Percentiles rank a stretch among this genome's conserved stretches.
Conservation (phyloP, 2,329 filamentous ascomycete genomes). For the Paecilomyces dactylethromorphus region DNA sequence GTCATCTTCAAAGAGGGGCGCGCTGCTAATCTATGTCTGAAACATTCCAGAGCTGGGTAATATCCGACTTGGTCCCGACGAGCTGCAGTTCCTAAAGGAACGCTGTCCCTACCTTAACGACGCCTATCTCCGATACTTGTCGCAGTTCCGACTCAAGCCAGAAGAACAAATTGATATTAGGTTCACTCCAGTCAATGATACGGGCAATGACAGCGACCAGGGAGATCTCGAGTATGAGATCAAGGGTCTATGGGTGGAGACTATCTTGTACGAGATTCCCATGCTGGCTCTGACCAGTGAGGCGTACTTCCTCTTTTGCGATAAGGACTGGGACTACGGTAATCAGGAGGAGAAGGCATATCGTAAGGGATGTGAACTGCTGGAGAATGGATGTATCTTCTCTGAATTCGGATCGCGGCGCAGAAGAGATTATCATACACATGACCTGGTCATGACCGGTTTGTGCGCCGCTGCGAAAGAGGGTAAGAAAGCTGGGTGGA, state of each 20-base stretch:
- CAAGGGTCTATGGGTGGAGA: slow-evolving; percentile 83
- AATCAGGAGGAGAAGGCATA: slow-evolving; percentile 81
- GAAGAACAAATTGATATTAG: slow-evolving; percentile 68
- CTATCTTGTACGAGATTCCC: slow-evolving; percentile 96
- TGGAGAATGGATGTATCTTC: slow-evolving; percentile 78
- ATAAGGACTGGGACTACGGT: slow-evolving; percentile 84
- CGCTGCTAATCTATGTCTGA: slow-evolving; percentile 16
- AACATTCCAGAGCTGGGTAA: slow-evolving; percentile 65
- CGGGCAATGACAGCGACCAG: slow-evolving; percentile 56
- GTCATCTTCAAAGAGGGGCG: neutral
- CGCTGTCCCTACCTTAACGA: slow-evolving; percentile 74
- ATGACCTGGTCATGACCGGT: slow-evolving; percentile 83
- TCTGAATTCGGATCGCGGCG: slow-evolving; percentile 92
- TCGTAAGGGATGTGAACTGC: slow-evolving; percentile 67
- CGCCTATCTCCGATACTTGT: slow-evolving; percentile 74
- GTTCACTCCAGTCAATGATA: slow-evolving; percentile 53
- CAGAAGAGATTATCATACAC: slow-evolving; percentile 88
- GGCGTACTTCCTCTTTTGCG: slow-evolving; percentile 95
- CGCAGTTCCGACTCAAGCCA: slow-evolving; percentile 73
- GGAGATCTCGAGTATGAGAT: slow-evolving; percentile 74
- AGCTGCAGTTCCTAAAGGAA: slow-evolving; percentile 69
- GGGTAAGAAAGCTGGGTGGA: slow-evolving; percentile 55
- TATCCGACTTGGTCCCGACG: slow-evolving; percentile 70
- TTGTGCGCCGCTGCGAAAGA: slow-evolving; percentile 73
- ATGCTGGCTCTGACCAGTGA: slow-evolving; percentile 87